Conservation (phyloP, 176 grass and related monocot genomes). For the Musa acuminata region DNA sequence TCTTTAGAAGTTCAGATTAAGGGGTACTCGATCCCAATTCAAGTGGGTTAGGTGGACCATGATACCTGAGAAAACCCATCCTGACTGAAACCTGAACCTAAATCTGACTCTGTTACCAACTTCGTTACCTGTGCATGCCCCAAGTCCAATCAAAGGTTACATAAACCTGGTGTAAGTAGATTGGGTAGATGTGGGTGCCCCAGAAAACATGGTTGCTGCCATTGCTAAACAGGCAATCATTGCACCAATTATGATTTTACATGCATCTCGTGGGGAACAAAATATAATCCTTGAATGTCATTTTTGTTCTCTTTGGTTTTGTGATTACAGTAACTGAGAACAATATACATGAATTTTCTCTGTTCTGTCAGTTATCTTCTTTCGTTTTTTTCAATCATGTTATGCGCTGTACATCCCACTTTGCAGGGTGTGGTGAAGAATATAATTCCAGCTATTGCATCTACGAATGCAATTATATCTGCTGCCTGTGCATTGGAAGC, state of each 20-base stretch:
- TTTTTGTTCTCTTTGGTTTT: neutral
- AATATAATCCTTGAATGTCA: neutral
- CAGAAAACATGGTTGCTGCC: too few species aligned
- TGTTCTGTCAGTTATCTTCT: neutral
- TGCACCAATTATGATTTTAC: neutral
- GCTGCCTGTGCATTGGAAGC: conserved; percentile 93
- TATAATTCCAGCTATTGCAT: conserved; percentile 98
- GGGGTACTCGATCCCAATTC: too few species aligned
- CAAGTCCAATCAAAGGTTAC: too few species aligned
- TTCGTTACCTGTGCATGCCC: too few species aligned
- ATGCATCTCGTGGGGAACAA: neutral
- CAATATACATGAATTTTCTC: neutral
- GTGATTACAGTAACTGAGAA: neutral
- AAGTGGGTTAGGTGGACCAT: too few species aligned
- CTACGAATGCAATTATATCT: conserved; percentile 93
- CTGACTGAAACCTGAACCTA: too few species aligned
- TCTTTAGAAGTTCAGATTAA: too few species aligned
- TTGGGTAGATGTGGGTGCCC: too few species aligned
- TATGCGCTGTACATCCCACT: neutral
- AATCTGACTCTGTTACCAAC: too few species aligned
- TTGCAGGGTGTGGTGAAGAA: conserved; percentile 94
- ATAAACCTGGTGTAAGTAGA: too few species aligned
- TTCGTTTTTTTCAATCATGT: neutral
- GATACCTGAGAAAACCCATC: too few species aligned
- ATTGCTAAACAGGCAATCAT: too few species aligned